These are phyloP conservation scores for Ustilago lituana DNA, from an alignment of 1,284 basidiomycete genomes.

Conservation along the genomic window DNA sequence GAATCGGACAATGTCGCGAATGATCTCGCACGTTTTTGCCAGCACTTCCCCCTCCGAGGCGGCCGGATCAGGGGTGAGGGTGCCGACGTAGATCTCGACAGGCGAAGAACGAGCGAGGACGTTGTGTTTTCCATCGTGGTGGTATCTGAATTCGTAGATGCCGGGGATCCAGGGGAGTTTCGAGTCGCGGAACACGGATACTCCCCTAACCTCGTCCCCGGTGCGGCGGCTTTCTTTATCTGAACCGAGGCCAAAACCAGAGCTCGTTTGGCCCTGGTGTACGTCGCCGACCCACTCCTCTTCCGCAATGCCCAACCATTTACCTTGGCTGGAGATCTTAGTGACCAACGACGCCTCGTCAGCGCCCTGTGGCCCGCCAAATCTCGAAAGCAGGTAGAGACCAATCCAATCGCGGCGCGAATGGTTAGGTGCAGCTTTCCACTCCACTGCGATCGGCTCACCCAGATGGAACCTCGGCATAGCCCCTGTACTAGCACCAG, in stretches of 20 bases:
- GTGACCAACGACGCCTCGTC: slow-evolving; percentile 70
- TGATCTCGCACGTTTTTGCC: slow-evolving; percentile 72
- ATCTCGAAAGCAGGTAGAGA: slow-evolving; percentile 72
- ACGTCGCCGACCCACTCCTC: slow-evolving; percentile 92
- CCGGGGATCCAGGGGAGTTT: slow-evolving; percentile 84
- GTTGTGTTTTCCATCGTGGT: slow-evolving; percentile 81
- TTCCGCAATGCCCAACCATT: slow-evolving; percentile 90
- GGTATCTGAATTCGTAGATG: slow-evolving; percentile 79
- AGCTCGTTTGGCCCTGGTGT: too few species aligned
- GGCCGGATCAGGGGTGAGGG: slow-evolving; percentile 74
- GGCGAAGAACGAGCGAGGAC: slow-evolving; percentile 86
- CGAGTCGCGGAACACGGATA: slow-evolving; percentile 67
- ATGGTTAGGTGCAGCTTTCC: slow-evolving; percentile 86
- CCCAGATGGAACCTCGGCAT: slow-evolving; percentile 80
- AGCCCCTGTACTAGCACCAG: background rate
- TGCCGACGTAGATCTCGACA: slow-evolving; percentile 84
- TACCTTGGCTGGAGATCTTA: slow-evolving; percentile 83
- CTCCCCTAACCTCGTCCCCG: slow-evolving; percentile 10
- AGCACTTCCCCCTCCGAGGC: slow-evolving; percentile 68
- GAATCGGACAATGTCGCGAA: slow-evolving; percentile 73
- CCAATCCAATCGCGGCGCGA: slow-evolving; percentile 98
- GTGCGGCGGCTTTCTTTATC: background rate
- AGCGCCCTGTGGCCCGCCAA: slow-evolving; percentile 31
- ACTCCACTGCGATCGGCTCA: slow-evolving; percentile 84
- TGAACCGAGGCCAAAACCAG: too few species aligned